A percentile compares a stretch with the other conserved stretches of the same genome.
Evolutionary conservation across 2,329 filamentous ascomycete genomes (phyloP).

Genomic region (Neospermospora avenae): DNA sequence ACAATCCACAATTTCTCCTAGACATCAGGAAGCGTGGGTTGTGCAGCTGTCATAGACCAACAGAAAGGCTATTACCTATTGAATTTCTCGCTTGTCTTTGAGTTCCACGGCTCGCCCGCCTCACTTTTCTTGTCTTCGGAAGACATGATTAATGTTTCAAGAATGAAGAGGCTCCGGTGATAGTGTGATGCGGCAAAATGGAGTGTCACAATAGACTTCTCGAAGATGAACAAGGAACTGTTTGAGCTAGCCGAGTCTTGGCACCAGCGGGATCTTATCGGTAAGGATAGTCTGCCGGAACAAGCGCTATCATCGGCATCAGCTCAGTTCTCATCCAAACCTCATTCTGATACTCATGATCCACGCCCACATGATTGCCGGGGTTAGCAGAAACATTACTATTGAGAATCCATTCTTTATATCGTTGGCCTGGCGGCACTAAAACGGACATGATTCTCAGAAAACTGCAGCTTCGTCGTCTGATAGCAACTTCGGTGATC

Average conservation of each 20-base stretch:
- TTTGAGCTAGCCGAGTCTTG: conserved; percentile 12
- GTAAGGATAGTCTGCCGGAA: neutral
- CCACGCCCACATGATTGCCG: neutral
- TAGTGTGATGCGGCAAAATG: neutral
- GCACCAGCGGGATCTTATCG: conserved; percentile 9
- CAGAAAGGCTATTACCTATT: conserved; percentile 46
- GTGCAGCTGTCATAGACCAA: neutral
- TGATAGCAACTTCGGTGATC: neutral
- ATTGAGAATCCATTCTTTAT: too few species aligned
- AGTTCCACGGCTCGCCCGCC: conserved; percentile 47
- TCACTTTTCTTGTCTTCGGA: conserved; percentile 46
- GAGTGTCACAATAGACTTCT: neutral
- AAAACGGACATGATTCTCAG: neutral
- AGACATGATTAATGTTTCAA: conserved; percentile 21
- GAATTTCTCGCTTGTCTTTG: conserved; percentile 61
- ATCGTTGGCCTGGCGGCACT: too few species aligned
- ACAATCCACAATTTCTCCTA: neutral
- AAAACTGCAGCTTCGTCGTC: neutral
- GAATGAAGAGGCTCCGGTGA: neutral
- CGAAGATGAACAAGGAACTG: neutral
- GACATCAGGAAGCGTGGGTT: neutral
- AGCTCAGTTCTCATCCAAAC: neutral
- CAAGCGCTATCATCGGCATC: neutral
- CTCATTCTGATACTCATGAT: neutral
- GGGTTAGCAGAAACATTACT: too few species aligned